These are phyloP conservation scores for Erythrophleum fordii DNA, from an alignment of 306 rosid genomes.

Conservation along the genomic window DNA sequence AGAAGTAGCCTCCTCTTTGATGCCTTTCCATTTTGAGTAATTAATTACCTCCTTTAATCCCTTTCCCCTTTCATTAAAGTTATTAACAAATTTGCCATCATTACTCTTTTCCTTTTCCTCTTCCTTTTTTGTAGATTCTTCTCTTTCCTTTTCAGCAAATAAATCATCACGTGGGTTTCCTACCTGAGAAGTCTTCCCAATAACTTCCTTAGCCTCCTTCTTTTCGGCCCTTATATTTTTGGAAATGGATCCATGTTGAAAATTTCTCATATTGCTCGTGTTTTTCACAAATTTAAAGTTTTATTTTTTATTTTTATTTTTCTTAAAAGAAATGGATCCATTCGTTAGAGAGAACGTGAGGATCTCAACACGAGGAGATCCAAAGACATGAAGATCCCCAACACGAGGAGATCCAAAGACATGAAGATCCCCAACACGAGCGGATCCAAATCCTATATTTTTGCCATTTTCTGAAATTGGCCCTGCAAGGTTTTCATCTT, in stretches of 20 bases:
- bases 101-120: not conserved
- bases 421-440: too few relatives aligned
- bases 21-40: slow-evolving; percentile 27
- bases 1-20: slow-evolving; percentile 40
- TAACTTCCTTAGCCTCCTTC: not conserved
- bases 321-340: too few relatives aligned
- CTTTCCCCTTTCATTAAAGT: not conserved
- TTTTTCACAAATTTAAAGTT: too few relatives aligned
- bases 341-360: too few relatives aligned
- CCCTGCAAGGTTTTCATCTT: not conserved
- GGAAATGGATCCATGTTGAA: too few relatives aligned
- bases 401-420: too few relatives aligned
- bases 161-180: not conserved
- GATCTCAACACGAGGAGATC: too few relatives aligned
- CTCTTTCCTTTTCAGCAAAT: slow-evolving; percentile 2
- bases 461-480: slow-evolving; percentile 9
- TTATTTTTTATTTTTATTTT: too few relatives aligned
- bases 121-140: slow-evolving; percentile 8
- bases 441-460: too few relatives aligned
- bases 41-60: not conserved
- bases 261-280: too few relatives aligned
- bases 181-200: not conserved
- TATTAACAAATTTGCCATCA: too few relatives aligned
- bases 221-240: not conserved
- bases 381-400: too few relatives aligned